Percentiles rank a stretch among this genome's conserved stretches.
phyloP scores from a whole-genome alignment of 2,329 filamentous ascomycete species.

The Dryadomyces sulphureus region DNA sequence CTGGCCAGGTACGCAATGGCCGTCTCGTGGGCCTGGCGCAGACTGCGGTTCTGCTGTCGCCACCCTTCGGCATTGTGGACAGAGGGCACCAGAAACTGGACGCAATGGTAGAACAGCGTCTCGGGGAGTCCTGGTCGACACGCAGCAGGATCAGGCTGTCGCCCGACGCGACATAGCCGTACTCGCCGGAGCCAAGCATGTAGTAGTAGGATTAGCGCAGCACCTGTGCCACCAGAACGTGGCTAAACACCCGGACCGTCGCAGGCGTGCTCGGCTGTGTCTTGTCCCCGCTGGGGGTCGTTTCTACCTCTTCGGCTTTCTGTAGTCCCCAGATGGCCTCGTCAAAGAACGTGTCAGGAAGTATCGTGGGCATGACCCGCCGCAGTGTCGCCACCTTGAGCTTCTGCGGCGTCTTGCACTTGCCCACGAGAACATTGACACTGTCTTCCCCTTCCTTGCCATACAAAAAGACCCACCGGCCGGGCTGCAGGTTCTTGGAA shows the following conservation, averaged over 20 bases:
- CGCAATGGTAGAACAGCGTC: slow-evolving; percentile 3
- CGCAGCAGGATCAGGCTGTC: slow-evolving; percentile 5
- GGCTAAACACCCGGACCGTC: neutral
- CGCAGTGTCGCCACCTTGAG: neutral
- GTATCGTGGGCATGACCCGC: neutral
- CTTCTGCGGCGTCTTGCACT: slow-evolving; percentile 4
- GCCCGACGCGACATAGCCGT: slow-evolving; percentile 6
- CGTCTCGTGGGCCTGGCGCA: slow-evolving; percentile 1
- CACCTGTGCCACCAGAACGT: neutral
- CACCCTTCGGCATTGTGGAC: neutral
- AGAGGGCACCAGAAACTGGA: neutral
- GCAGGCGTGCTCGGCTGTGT: no score
- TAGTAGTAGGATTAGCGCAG: slow-evolving; percentile 7
- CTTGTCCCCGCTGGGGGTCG: neutral
- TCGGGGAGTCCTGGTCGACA: neutral
- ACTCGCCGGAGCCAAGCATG: slow-evolving; percentile 6
- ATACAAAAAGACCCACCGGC: slow-evolving; percentile 1
- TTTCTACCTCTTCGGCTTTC: neutral
- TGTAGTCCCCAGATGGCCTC: neutral
- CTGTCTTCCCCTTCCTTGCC: neutral
- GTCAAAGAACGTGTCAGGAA: neutral
- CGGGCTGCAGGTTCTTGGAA: neutral
- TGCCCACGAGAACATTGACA: slow-evolving; percentile 1
- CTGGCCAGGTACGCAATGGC: slow-evolving; percentile 2
- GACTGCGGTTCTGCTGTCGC: neutral